Conservation (phyloP, 208 protist species). For the Acanthamoeba castellanii region DNA sequence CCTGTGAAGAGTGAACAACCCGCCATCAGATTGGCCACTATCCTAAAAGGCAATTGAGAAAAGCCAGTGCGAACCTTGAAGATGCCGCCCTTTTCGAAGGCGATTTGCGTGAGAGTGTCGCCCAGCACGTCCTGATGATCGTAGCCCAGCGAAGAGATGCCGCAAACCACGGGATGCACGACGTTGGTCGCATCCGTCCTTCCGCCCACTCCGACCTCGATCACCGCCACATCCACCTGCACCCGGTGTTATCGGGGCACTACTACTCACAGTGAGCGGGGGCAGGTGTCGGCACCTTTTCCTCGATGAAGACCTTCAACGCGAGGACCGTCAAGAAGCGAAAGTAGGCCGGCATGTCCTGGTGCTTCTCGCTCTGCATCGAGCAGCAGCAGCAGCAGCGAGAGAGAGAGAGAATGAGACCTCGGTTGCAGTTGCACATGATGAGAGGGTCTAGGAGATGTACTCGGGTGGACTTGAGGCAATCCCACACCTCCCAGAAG, state of each 20-base stretch:
- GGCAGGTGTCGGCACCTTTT: conserved; percentile 47
- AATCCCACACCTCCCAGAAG: conserved; percentile 67
- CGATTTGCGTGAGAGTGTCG: conserved; percentile 95
- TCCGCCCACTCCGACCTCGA: conserved; percentile 96
- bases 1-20: too few relatives aligned
- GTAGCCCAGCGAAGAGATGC: conserved; percentile 94
- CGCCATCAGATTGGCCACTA: neutral
- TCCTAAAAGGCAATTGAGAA: neutral
- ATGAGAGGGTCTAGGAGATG: neutral
- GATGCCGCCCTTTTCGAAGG: conserved; percentile 95
- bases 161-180: conserved; percentile 91
- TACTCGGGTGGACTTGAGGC: conserved; percentile 25
- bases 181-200: conserved; percentile 95
- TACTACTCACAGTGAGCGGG: too few relatives aligned
- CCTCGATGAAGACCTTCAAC: conserved; percentile 76
- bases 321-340: conserved; percentile 84
- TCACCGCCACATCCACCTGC: conserved; percentile 92
- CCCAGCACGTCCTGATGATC: conserved; percentile 96
- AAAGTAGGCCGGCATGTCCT: conserved; percentile 84
- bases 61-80: conserved; percentile 89
- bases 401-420: neutral
- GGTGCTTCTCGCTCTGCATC: neutral
- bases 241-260: neutral
- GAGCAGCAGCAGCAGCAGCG: neutral
- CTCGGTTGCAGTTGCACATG: neutral